Percentiles rank a stretch among this genome's conserved stretches.
These are phyloP conservation scores for Chalaropsis ovoidea DNA, from an alignment of 2,329 filamentous ascomycete species.

Conservation along the genomic window DNA sequence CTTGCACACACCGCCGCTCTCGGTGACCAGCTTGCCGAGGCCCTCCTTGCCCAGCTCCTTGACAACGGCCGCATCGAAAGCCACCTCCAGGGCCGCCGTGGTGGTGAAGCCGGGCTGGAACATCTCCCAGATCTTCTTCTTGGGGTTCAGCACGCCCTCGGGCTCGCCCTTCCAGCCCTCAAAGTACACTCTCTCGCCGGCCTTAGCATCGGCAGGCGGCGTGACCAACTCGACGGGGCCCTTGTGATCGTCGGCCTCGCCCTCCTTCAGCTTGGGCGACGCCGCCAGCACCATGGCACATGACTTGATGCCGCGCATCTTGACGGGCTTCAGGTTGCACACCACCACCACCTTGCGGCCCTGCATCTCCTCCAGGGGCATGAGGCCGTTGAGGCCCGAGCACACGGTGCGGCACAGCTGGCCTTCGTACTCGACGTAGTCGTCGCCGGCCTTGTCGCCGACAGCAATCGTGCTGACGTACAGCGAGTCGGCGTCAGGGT, in stretches of 20 bases:
- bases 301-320: slow-evolving; percentile 80
- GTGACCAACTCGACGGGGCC: slow-evolving; percentile 85
- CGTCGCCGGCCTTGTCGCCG: slow-evolving; percentile 78
- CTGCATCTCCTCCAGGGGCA: slow-evolving; percentile 95
- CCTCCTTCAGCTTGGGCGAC: slow-evolving; percentile 71
- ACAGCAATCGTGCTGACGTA: slow-evolving; percentile 93
- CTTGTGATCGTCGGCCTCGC: slow-evolving; percentile 74
- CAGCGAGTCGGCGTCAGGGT: slow-evolving; percentile 92
- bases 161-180: slow-evolving; percentile 91
- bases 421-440: slow-evolving; percentile 84
- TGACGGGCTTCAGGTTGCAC: slow-evolving; percentile 97
- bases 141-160: slow-evolving; percentile 88
- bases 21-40: slow-evolving; percentile 60
- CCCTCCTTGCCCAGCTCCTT: slow-evolving; percentile 65
- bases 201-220: slow-evolving; percentile 66
- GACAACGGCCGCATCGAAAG: slow-evolving; percentile 70
- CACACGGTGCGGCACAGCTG: slow-evolving; percentile 91
- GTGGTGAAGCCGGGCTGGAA: slow-evolving; percentile 96
- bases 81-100: slow-evolving; percentile 68
- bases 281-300: slow-evolving; percentile 90
- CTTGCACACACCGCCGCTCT: slow-evolving; percentile 67
- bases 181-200: slow-evolving; percentile 83
- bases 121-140: slow-evolving; percentile 99
- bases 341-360: slow-evolving; percentile 89
- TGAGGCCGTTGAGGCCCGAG: slow-evolving; percentile 85